These are phyloP conservation scores for Centrapalus pauciflorus DNA, from an alignment of 129 eudicot species.

Conservation along the genomic window DNA sequence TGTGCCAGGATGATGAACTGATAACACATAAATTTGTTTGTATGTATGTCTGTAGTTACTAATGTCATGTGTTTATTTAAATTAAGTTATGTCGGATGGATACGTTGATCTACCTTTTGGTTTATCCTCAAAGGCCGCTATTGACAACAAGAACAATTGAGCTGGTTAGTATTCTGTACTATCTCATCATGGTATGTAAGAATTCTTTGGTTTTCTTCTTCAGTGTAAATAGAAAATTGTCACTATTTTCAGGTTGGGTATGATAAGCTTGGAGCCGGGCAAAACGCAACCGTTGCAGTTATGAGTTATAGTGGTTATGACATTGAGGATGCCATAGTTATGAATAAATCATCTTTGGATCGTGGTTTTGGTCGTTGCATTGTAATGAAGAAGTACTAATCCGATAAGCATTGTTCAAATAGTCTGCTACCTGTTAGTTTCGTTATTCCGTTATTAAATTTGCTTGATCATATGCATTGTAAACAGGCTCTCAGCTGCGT, in stretches of 20 bases:
- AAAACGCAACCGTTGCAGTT: conserved; percentile 97
- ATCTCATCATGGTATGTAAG: background rate
- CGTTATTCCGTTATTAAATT: background rate
- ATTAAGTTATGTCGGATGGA: conserved; percentile 78
- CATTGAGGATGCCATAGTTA: conserved; percentile 97
- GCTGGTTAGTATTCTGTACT: conserved; percentile 53
- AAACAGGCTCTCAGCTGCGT: conserved; percentile 43
- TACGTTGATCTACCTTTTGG: conserved; percentile 79
- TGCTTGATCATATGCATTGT: conserved; percentile 4
- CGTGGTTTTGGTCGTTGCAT: conserved; percentile 99
- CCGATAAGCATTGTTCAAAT: background rate
- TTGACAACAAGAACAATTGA: conserved; percentile 90
- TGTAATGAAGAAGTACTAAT: conserved; percentile 76
- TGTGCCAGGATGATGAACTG: background rate
- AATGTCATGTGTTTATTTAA: background rate
- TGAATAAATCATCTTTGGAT: conserved; percentile 96
- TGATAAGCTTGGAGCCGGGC: conserved; percentile 99
- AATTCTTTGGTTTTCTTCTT: background rate
- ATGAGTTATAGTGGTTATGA: conserved; percentile 99
- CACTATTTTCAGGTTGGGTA: conserved; percentile 50
- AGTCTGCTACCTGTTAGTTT: conserved; percentile 1
- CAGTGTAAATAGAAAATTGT: background rate
- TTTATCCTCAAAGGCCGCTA: conserved; percentile 93
- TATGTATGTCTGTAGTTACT: conserved; percentile 4
- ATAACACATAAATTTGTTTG: background rate